A percentile compares a stretch with the other conserved stretches of the same genome.
Evolutionary conservation across 306 rosid genomes (phyloP).

Genomic region (Oemleria cerasiformis): DNA sequence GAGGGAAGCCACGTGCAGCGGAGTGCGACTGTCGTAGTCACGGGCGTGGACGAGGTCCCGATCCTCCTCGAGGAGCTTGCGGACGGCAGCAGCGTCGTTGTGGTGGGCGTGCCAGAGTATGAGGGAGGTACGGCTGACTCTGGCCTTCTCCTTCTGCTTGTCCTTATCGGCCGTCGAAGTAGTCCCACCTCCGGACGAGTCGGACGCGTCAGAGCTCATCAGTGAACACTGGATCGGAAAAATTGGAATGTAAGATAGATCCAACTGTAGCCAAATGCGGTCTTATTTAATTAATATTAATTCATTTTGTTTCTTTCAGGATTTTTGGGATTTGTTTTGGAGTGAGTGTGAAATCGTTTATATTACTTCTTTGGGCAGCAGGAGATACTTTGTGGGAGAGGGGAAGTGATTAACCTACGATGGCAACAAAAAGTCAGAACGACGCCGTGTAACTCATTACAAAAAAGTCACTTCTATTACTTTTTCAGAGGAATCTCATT

Average conservation of each 20-base stretch:
- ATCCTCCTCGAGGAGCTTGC: constrained; percentile 97
- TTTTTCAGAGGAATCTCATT: constrained; percentile 31
- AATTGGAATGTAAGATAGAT: constrained; percentile 11
- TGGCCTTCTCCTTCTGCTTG: constrained; percentile 74
- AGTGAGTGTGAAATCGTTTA: background rate
- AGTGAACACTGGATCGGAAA: constrained; percentile 24
- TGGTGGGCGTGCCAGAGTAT: constrained; percentile 97
- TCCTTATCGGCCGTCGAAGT: constrained; percentile 19
- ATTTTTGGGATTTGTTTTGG: background rate
- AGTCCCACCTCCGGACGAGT: constrained; percentile 23
- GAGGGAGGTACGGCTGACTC: constrained; percentile 84
- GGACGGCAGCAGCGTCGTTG: constrained; percentile 74
- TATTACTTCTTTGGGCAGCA: background rate
- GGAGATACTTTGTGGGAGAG: no score
- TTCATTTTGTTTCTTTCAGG: background rate
- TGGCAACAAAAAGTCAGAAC: no score
- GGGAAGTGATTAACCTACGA: no score
- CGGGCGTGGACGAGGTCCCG: constrained; percentile 67
- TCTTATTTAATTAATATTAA: background rate
- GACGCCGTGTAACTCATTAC: no score
- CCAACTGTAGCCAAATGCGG: background rate
- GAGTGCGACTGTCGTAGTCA: constrained; percentile 91
- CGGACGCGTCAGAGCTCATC: constrained; percentile 58
- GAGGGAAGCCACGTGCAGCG: constrained; percentile 85
- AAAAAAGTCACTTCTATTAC: constrained; percentile 12